These are phyloP conservation scores for Pleurotus eryngii DNA, from an alignment of 768 basidiomycete species.

Conservation along the genomic window DNA sequence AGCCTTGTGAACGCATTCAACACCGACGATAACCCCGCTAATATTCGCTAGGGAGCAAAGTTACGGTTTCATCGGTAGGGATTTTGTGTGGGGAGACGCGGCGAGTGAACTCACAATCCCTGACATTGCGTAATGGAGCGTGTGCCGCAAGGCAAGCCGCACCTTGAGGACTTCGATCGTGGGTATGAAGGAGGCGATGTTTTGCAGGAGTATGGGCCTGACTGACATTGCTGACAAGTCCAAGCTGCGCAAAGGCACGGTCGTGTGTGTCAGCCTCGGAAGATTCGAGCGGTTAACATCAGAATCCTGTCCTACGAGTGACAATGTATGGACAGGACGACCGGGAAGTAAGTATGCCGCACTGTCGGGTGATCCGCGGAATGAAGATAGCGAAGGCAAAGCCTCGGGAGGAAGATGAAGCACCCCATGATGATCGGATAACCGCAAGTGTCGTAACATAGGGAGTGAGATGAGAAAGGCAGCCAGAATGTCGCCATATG, in stretches of 20 bases:
- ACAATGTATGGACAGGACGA: slow-evolving; percentile 52
- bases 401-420: slow-evolving; percentile 39
- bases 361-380: slow-evolving; percentile 58
- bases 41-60: slow-evolving; percentile 39
- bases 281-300: slow-evolving; percentile 53
- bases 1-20: slow-evolving; percentile 47
- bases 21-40: slow-evolving; percentile 58
- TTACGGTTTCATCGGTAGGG: neutral
- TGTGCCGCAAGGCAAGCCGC: slow-evolving; percentile 60
- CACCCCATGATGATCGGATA: slow-evolving; percentile 41
- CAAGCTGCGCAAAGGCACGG: slow-evolving; percentile 46
- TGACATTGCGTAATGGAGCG: slow-evolving; percentile 58
- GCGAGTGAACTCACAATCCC: slow-evolving; percentile 53
- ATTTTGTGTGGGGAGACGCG: slow-evolving; percentile 1
- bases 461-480: slow-evolving; percentile 41
- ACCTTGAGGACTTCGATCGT: slow-evolving; percentile 50
- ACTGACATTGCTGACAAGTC: slow-evolving; percentile 61
- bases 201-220: slow-evolving; percentile 53
- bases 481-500: slow-evolving; percentile 37
- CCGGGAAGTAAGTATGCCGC: slow-evolving; percentile 60
- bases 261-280: slow-evolving; percentile 43
- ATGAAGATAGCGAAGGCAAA: slow-evolving; percentile 47
- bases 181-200: slow-evolving; percentile 49
- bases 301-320: slow-evolving; percentile 54
- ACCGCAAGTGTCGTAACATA: slow-evolving; percentile 40